Percentiles rank a stretch among this genome's conserved stretches.
Evolutionary conservation across 129 eudicot species (phyloP).

Genomic region (Flaveria trinervia): DNA sequence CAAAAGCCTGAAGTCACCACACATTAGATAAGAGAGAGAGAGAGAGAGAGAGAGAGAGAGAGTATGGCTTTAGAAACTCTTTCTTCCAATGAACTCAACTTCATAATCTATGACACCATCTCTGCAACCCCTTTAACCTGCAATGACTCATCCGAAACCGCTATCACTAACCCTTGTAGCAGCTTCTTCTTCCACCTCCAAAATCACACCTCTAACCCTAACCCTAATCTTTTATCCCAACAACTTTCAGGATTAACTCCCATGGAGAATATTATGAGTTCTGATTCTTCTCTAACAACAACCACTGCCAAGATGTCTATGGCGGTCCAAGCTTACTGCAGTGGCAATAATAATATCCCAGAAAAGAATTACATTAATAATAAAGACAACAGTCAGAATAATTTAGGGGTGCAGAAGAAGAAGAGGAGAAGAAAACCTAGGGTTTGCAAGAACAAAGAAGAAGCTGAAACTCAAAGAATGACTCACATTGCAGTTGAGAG

Average conservation of each 20-base stretch:
- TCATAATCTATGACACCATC: constrained; percentile 69
- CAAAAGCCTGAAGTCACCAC: constrained; percentile 43
- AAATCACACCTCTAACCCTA: constrained; percentile 40
- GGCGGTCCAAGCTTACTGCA: constrained; percentile 37
- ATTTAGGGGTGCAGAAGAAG: constrained; percentile 58
- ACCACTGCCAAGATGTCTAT: constrained; percentile 32
- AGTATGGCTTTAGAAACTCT: constrained; percentile 80
- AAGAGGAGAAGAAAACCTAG: constrained; percentile 75
- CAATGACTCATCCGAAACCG: constrained; percentile 44
- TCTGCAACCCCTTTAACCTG: constrained; percentile 58
- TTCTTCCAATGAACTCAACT: constrained; percentile 79
- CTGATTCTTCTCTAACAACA: constrained; percentile 33
- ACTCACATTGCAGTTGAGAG: constrained; percentile 96
- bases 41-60: constrained; percentile 29
- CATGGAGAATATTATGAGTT: constrained; percentile 32
- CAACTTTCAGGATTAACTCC: constrained; percentile 16
- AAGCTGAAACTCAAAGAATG: constrained; percentile 95
- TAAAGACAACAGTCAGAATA: constrained; percentile 7
- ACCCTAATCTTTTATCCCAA: constrained; percentile 19
- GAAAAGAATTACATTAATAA: constrained; percentile 13
- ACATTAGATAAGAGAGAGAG: constrained; percentile 39
- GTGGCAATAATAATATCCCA: constrained; percentile 3
- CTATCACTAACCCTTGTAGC: constrained; percentile 23
- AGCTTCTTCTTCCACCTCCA: constrained; percentile 33
- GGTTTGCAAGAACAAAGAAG: constrained; percentile 89